These are phyloP conservation scores for Ogataea minuta DNA, from an alignment of 805 yeast species.

Conservation along the genomic window DNA sequence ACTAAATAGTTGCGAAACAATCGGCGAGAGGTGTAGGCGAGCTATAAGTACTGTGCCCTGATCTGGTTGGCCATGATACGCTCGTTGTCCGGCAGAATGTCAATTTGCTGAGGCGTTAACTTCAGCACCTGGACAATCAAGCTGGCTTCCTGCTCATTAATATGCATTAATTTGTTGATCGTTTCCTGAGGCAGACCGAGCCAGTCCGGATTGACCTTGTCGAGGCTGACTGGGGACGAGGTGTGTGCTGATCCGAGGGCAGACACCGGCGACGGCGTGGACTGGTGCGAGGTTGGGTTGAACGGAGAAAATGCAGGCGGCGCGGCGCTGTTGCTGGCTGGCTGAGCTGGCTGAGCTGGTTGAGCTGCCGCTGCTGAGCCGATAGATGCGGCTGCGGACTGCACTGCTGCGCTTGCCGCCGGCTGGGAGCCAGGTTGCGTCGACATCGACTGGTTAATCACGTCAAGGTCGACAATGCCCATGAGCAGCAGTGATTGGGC, in stretches of 20 bases:
- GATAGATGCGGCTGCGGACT: constrained; percentile 14
- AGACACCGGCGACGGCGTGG: constrained; percentile 21
- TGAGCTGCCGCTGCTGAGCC: constrained; percentile 7
- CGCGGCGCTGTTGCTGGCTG: constrained; percentile 8
- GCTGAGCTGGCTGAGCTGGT: constrained; percentile 10
- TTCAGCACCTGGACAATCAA: constrained; percentile 53
- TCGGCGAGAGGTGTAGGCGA: constrained; percentile 11
- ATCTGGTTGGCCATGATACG: constrained; percentile 54
- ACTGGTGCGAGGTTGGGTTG: constrained; percentile 18
- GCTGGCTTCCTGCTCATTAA: constrained; percentile 58
- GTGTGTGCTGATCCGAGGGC: constrained; percentile 16
- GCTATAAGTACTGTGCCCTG: constrained; percentile 49
- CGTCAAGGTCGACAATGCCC: constrained; percentile 72
- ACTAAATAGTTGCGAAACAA: constrained; percentile 12
- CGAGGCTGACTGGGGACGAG: constrained; percentile 18
- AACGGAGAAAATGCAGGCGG: constrained; percentile 20
- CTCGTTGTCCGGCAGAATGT: constrained; percentile 49
- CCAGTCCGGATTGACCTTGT: constrained; percentile 41
- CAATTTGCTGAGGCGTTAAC: constrained; percentile 49
- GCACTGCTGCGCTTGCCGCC: neutral
- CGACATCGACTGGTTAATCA: constrained; percentile 55
- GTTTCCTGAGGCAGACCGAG: constrained; percentile 47
- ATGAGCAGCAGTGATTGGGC: constrained; percentile 72
- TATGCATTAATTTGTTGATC: constrained; percentile 45
- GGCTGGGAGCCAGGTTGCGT: constrained; percentile 12